Percentiles rank a stretch among this genome's conserved stretches.
These are phyloP conservation scores for Calvatia gigantea DNA, from an alignment of 768 basidiomycete genomes.

Conservation along the genomic window DNA sequence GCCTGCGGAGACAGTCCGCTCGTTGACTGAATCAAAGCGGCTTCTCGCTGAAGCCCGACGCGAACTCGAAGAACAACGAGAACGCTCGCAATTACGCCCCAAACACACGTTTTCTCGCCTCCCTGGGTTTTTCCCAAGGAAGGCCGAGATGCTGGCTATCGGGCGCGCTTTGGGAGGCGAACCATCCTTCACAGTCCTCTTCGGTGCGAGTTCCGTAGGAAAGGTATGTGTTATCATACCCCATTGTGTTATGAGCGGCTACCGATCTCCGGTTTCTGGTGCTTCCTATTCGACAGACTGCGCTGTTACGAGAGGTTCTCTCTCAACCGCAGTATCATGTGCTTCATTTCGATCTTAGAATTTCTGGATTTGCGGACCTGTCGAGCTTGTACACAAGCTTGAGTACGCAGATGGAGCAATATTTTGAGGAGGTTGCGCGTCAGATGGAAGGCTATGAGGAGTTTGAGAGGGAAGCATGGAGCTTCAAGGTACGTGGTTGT, in stretches of 20 bases:
- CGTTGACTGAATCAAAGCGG: slow-evolving; percentile 72
- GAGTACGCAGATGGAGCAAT: slow-evolving; percentile 78
- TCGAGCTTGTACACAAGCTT: slow-evolving; percentile 74
- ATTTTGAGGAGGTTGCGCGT: slow-evolving; percentile 63
- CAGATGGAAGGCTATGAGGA: slow-evolving; percentile 61
- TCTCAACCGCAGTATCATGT: slow-evolving; percentile 69
- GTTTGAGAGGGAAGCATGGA: slow-evolving; percentile 72
- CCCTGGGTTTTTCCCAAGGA: slow-evolving; percentile 70
- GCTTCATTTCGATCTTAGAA: slow-evolving; percentile 79
- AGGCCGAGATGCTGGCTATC: slow-evolving; percentile 60
- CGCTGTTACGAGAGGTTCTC: slow-evolving; percentile 74
- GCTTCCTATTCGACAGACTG: slow-evolving; percentile 45
- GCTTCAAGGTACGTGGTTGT: slow-evolving; percentile 60
- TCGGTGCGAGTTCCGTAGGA: slow-evolving; percentile 78
- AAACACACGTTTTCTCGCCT: slow-evolving; percentile 78
- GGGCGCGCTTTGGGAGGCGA: slow-evolving; percentile 65
- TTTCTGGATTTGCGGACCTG: slow-evolving; percentile 81
- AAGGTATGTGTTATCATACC: slow-evolving; percentile 44
- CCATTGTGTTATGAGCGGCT: neutral
- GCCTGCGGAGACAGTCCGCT: slow-evolving; percentile 78
- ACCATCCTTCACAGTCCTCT: slow-evolving; percentile 76
- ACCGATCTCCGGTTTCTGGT: neutral
- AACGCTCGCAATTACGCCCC: slow-evolving; percentile 60
- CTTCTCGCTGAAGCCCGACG: slow-evolving; percentile 75
- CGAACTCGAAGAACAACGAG: slow-evolving; percentile 68